A percentile compares a stretch with the other conserved stretches of the same genome.
Conservation (phyloP, 177 flowering plant genomes). For the Vitis hybrid region DNA sequence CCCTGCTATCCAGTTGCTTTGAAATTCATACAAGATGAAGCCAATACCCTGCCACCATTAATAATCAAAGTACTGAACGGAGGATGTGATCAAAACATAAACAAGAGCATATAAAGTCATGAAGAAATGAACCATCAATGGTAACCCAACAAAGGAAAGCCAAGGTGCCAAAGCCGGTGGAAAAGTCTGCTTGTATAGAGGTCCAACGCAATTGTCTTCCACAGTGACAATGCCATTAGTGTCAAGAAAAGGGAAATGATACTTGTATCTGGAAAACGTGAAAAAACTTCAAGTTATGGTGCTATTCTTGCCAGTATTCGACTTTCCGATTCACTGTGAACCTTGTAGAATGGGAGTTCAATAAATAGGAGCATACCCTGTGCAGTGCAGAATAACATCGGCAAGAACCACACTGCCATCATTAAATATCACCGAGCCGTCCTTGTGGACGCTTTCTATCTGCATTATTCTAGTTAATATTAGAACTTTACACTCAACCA, state of each 20-base stretch:
- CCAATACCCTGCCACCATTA: slow-evolving; percentile 51
- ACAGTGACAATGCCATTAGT: slow-evolving; percentile 57
- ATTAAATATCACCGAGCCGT: slow-evolving; percentile 67
- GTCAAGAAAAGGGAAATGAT: slow-evolving; percentile 80
- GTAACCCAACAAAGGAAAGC: slow-evolving; percentile 87
- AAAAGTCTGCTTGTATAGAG: slow-evolving; percentile 81
- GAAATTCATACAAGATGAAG: slow-evolving; percentile 68
- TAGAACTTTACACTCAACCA: slow-evolving; percentile 13
- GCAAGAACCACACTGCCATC: slow-evolving; percentile 56
- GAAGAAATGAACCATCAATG: slow-evolving; percentile 63
- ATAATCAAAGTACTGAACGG: background rate
- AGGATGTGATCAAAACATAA: background rate
- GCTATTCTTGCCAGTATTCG: too few species aligned
- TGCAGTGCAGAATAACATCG: slow-evolving; percentile 85
- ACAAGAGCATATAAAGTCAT: background rate
- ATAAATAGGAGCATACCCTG: slow-evolving; percentile 57
- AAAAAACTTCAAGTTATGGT: background rate
- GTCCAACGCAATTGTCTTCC: slow-evolving; percentile 89
- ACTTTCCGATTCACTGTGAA: too few species aligned
- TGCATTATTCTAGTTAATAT: slow-evolving; percentile 38
- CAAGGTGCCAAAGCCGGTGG: slow-evolving; percentile 79
- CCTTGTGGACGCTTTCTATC: slow-evolving; percentile 61
- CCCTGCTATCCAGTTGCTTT: slow-evolving; percentile 90
- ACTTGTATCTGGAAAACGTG: slow-evolving; percentile 67
- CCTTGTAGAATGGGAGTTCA: background rate